A percentile compares a stretch with the other conserved stretches of the same genome.
Evolutionary conservation across 2,329 filamentous ascomycete species (phyloP).

Genomic region (Ophiocordyceps camponoti-saundersi): DNA sequence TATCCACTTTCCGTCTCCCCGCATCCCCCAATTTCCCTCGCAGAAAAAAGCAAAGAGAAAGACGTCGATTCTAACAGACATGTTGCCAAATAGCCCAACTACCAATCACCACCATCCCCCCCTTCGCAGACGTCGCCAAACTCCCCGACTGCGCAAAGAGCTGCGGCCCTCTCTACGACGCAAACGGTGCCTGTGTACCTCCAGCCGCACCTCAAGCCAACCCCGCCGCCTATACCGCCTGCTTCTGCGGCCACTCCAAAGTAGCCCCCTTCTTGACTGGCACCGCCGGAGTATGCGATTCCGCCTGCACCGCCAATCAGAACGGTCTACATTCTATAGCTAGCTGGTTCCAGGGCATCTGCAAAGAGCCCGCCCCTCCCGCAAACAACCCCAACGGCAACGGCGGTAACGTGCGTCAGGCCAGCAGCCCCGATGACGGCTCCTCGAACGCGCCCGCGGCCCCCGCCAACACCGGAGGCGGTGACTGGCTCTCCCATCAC

Average conservation of each 20-base stretch:
- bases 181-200: conserved; percentile 55
- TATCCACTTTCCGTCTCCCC: background rate
- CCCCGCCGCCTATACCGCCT: conserved; percentile 40
- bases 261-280: conserved; percentile 41
- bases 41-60: no score
- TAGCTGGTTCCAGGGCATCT: conserved; percentile 55
- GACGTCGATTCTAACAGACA: no score
- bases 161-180: conserved; percentile 48
- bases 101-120: conserved; percentile 34
- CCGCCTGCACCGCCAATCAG: conserved; percentile 31
- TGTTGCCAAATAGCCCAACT: background rate
- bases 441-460: conserved; percentile 1
- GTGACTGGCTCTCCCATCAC: conserved; percentile 43
- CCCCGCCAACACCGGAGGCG: conserved; percentile 12
- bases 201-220: conserved; percentile 30
- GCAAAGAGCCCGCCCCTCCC: conserved; percentile 21
- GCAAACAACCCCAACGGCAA: conserved; percentile 8
- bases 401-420: conserved; percentile 4
- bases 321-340: conserved; percentile 38
- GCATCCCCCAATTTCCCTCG: no score
- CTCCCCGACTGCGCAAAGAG: conserved; percentile 45
- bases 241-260: conserved; percentile 53
- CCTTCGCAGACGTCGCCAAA: conserved; percentile 23
- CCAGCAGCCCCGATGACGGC: conserved; percentile 1
- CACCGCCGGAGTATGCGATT: conserved; percentile 43